Percentiles rank a stretch among this genome's conserved stretches.
Evolutionary conservation across 2,329 filamentous ascomycete species (phyloP).

Genomic region (Chaetomium strumarium): DNA sequence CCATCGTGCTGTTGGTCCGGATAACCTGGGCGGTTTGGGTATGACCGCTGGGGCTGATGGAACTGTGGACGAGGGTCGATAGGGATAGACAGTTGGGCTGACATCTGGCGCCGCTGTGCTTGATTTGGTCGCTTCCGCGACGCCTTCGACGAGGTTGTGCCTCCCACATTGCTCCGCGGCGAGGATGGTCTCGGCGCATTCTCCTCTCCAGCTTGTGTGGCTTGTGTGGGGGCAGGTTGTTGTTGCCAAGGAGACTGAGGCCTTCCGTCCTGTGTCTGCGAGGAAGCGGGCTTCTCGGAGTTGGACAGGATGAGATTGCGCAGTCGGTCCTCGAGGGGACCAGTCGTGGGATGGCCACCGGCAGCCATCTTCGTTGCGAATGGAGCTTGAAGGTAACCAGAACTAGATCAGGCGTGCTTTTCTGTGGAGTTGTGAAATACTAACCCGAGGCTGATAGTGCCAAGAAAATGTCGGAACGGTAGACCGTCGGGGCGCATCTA

Average conservation of each 20-base stretch:
- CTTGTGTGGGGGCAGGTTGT: no score
- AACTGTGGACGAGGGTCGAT: constrained; percentile 42
- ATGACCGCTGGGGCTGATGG: constrained; percentile 27
- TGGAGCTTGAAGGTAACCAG: no score
- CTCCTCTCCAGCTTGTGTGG: not conserved
- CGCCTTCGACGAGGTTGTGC: constrained; percentile 22
- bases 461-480: no score
- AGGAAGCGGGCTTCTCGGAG: constrained; percentile 3
- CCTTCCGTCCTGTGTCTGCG: not conserved
- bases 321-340: constrained; percentile 49
- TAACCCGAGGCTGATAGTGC: no score
- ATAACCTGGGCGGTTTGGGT: constrained; percentile 28
- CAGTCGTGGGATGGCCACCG: not conserved
- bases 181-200: constrained; percentile 12
- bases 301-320: constrained; percentile 56
- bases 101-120: constrained; percentile 58
- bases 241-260: not conserved
- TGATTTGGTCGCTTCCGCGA: constrained; percentile 53
- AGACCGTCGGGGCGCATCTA: no score
- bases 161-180: not conserved
- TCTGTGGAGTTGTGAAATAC: no score
- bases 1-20: constrained; percentile 27
- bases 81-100: constrained; percentile 50
- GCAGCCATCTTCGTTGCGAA: not conserved
- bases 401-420: no score